Evolutionary conservation across 805 yeast species (phyloP).

Genomic region (Hanseniaspora lindneri): DNA sequence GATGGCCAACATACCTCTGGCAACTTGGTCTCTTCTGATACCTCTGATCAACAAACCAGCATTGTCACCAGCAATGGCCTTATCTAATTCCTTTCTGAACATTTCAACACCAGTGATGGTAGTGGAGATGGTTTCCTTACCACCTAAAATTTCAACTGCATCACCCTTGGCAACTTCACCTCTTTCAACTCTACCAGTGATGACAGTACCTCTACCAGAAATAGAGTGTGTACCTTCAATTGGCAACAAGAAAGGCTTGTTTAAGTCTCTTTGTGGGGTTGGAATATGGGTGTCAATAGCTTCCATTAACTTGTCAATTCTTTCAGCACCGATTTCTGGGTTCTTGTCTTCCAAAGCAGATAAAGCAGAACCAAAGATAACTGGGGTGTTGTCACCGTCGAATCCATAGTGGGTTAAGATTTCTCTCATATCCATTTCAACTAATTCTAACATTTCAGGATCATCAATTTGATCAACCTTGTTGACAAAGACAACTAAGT

Average conservation of each 20-base stretch:
- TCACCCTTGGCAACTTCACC: slow-evolving; percentile 96
- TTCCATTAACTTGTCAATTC: slow-evolving; percentile 70
- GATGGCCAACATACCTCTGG: slow-evolving; percentile 95
- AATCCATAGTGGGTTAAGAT: slow-evolving; percentile 81
- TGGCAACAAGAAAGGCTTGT: slow-evolving; percentile 92
- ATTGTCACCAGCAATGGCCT: slow-evolving; percentile 98
- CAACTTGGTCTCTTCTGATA: slow-evolving; percentile 91
- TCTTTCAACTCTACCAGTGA: slow-evolving; percentile 97
- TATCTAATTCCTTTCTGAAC: slow-evolving; percentile 97
- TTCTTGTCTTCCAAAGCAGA: slow-evolving; percentile 82
- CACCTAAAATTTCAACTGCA: slow-evolving; percentile 94
- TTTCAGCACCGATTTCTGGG: slow-evolving; percentile 85
- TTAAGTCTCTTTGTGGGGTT: slow-evolving; percentile 91
- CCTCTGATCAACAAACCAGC: slow-evolving; percentile 97
- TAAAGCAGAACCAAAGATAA: slow-evolving; percentile 95
- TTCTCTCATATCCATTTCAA: slow-evolving; percentile 99
- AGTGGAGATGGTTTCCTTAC: slow-evolving; percentile 76
- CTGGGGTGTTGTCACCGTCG: slow-evolving; percentile 97
- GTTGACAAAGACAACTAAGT: slow-evolving; percentile 94
- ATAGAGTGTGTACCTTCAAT: slow-evolving; percentile 95
- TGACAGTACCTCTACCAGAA: slow-evolving; percentile 99
- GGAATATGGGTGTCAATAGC: slow-evolving; percentile 93
- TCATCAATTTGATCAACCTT: slow-evolving; percentile 96
- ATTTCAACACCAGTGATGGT: slow-evolving; percentile 97
- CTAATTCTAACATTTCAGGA: slow-evolving; percentile 97